Conservation (phyloP, 208 protist species). For the Wallacemonas sp. region DNA sequence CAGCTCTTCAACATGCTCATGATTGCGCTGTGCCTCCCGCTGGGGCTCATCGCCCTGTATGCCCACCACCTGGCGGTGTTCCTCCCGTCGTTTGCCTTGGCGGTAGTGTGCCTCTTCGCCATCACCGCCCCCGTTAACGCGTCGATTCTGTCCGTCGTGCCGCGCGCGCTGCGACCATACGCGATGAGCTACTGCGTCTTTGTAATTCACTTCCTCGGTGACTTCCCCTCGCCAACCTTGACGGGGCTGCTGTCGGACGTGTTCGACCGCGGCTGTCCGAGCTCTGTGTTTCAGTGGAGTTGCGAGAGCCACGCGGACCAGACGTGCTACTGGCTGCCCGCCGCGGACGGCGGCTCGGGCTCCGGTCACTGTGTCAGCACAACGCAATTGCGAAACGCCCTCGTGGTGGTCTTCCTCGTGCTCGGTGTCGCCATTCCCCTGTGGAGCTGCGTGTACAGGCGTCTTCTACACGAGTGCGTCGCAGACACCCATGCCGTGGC, state of each 20-base stretch:
- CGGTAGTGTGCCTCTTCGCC: conserved; percentile 69
- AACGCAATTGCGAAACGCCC: conserved; percentile 67
- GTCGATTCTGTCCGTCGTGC: conserved; percentile 65
- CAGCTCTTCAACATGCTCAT: conserved; percentile 53
- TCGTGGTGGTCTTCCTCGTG: conserved; percentile 67
- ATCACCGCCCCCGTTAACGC: conserved; percentile 85
- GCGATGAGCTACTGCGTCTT: conserved; percentile 87
- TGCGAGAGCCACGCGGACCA: background rate
- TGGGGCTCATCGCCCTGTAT: conserved; percentile 48
- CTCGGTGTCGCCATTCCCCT: conserved; percentile 48
- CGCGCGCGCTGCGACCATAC: conserved; percentile 67
- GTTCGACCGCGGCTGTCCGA: conserved; percentile 44
- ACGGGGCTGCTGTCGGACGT: conserved; percentile 68
- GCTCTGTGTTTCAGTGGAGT: conserved; percentile 8
- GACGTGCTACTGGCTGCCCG: conserved; percentile 48
- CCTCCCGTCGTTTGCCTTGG: conserved; percentile 34
- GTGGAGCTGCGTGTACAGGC: conserved; percentile 54
- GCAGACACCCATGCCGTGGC: no score
- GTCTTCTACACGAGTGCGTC: conserved; percentile 19
- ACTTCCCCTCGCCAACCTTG: conserved; percentile 89
- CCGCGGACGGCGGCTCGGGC: conserved; percentile 3
- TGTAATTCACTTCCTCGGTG: conserved; percentile 84
- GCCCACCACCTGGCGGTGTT: conserved; percentile 35
- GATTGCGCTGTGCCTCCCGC: conserved; percentile 49
- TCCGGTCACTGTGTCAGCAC: conserved; percentile 48